Evolutionary conservation across 2,329 filamentous ascomycete genomes (phyloP), one percentile per base, ranked within the genome.

Genomic region (Penicillium oxalicum): DNA sequence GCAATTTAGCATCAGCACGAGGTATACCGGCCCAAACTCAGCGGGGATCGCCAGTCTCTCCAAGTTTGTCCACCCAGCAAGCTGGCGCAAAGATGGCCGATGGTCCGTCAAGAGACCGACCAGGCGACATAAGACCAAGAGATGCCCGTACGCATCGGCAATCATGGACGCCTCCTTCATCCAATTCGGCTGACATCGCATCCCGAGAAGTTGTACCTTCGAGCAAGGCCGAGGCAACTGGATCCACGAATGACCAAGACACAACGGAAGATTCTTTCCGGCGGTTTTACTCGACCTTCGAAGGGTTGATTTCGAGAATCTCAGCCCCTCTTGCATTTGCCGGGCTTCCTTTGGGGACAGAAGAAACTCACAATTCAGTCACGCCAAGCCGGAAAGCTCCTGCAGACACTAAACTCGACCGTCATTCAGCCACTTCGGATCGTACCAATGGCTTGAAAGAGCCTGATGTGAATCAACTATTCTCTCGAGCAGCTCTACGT

Each of bases 321-420:
- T 94, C 91, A 0, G 90, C 91, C 0, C 91, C 91, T 1, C 75
- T 98, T 28, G 91, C 91, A 3, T 98, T 96, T 71, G 89, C 93
- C 4, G 91, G 91, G 1, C 79, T 98, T 7, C 93, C 93, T 0
- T 76, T 98, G 4, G 80, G 82, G 27, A 64, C 65, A 28, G 75
- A 79, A 44, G 70, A 72, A 29, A 44, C 62, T 8, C 51, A 40
- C 18, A 58, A 63, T 36, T 29, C 56, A 3, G 56, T 60, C 26
- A 45, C 61, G n/a, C 40, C 50, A n/a, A 58, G 48, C 40, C 64
- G 61, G 44, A 69, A 68, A 48, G 60, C 67, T 1, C 49, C 61
- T 5, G 62, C 69, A 9, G 66, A 70, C 12, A 60, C 66, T 2
- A 70, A 69, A 52, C 44, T 69, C 8, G 65, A 71, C 48, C 65